A percentile compares a stretch with the other conserved stretches of the same genome.
Evolutionary conservation across 2,329 filamentous ascomycete genomes (phyloP).

Genomic region (Nemania abortiva): DNA sequence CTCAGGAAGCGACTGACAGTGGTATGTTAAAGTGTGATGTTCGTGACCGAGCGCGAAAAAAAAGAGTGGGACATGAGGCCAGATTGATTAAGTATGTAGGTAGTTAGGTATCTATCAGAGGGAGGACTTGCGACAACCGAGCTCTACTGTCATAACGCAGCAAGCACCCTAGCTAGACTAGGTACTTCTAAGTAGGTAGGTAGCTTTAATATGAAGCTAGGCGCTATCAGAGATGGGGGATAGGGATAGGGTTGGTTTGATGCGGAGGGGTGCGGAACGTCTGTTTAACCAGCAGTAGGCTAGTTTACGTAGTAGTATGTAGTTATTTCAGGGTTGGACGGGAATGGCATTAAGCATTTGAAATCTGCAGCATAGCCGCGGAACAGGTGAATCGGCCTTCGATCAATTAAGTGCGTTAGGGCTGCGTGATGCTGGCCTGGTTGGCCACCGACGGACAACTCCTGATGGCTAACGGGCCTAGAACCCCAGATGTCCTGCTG

Average conservation of each 20-base stretch:
- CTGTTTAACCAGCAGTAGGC: not conserved
- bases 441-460: not conserved
- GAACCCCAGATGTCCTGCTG: slow-evolving; percentile 10
- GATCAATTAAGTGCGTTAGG: slow-evolving; percentile 12
- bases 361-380: slow-evolving; percentile 5
- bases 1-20: slow-evolving; percentile 9
- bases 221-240: not conserved
- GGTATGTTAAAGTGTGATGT: slow-evolving; percentile 6
- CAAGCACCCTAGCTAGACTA: not conserved
- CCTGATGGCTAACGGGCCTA: slow-evolving; percentile 19
- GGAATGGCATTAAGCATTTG: slow-evolving; percentile 11
- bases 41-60: slow-evolving; percentile 13
- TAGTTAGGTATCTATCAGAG: slow-evolving; percentile 1
- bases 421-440: slow-evolving; percentile 11
- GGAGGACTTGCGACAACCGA: slow-evolving; percentile 24
- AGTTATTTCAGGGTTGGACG: slow-evolving; percentile 4
- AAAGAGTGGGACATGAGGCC: slow-evolving; percentile 27
- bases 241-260: not conserved
- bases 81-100: slow-evolving; percentile 16
- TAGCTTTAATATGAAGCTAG: not conserved
- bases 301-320: too few species aligned
- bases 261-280: slow-evolving; percentile 9
- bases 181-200: not conserved
- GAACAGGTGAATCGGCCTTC: not conserved
- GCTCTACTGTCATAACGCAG: slow-evolving; percentile 5